These are phyloP conservation scores for Pseudoperonospora humuli DNA, from an alignment of 352 stramenopile genomes.

Conservation along the genomic window DNA sequence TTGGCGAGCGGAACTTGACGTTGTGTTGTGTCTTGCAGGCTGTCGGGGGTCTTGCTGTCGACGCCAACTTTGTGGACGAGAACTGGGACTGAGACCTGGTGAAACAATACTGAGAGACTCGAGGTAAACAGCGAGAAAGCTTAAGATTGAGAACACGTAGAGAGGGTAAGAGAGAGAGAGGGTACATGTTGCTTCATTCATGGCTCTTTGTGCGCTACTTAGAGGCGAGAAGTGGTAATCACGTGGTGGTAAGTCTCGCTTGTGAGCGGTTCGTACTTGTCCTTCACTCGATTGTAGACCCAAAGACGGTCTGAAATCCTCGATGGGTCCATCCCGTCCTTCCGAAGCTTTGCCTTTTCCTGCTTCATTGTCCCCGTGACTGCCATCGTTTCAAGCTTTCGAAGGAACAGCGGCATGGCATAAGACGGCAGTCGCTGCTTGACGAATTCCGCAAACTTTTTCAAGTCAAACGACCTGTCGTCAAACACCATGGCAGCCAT, in stretches of 20 bases:
- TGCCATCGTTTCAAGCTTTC: slow-evolving; percentile 59
- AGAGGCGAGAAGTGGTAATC: slow-evolving; percentile 51
- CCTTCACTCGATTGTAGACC: slow-evolving; percentile 41
- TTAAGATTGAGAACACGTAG: no score
- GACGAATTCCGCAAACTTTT: slow-evolving; percentile 45
- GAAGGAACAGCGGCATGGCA: slow-evolving; percentile 80
- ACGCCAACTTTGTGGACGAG: slow-evolving; percentile 60
- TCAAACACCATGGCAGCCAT: slow-evolving; percentile 82
- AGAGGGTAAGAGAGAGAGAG: no score
- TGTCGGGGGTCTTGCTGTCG: slow-evolving; percentile 41
- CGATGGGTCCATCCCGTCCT: slow-evolving; percentile 67
- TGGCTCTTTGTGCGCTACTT: slow-evolving; percentile 1
- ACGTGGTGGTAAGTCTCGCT: slow-evolving; percentile 45
- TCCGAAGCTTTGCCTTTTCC: slow-evolving; percentile 84
- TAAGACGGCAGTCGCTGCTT: slow-evolving; percentile 49
- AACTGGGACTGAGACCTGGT: slow-evolving; percentile 41
- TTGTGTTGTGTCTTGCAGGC: no score
- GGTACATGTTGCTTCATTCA: no score
- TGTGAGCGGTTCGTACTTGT: slow-evolving; percentile 50
- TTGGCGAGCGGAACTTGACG: no score
- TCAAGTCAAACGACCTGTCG: slow-evolving; percentile 43
- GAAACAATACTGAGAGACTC: not conserved
- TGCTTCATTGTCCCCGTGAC: slow-evolving; percentile 90
- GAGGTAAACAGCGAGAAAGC: no score
- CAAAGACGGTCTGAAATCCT: slow-evolving; percentile 50